Conservation (phyloP, 768 basidiomycete genomes). For the Boletus sp. region DNA sequence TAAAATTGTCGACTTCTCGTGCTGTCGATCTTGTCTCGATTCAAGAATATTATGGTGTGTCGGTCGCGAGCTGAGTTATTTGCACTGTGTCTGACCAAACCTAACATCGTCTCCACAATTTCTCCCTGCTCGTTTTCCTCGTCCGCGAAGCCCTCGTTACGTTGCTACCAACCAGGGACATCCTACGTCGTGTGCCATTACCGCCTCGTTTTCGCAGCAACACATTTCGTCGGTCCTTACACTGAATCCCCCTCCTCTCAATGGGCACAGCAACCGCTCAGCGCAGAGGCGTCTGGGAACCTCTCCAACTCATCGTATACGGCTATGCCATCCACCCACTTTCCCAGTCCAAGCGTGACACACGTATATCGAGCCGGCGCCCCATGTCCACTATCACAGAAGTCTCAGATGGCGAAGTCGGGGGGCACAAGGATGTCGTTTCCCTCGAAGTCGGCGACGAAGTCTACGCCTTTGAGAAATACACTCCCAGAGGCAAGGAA, state of each 20-base stretch:
- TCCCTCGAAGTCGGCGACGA: conserved; percentile 94
- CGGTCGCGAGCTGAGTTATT: not conserved
- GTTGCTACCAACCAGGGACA: not conserved
- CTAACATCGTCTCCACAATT: not conserved
- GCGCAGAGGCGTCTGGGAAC: conserved; percentile 55
- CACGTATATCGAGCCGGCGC: conserved; percentile 49
- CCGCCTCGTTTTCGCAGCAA: not conserved
- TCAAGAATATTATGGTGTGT: not conserved
- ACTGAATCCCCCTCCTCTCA: not conserved
- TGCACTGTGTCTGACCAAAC: no score
- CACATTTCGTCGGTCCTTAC: not conserved
- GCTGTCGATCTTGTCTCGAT: not conserved
- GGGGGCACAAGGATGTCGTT: conserved; percentile 70
- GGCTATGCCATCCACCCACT: conserved; percentile 89
- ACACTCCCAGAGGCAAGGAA: conserved; percentile 68
- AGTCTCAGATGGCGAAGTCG: conserved; percentile 55
- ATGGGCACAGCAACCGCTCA: conserved; percentile 25
- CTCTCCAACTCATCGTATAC: conserved; percentile 74
- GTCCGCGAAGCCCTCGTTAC: not conserved
- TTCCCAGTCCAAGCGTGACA: conserved; percentile 70
- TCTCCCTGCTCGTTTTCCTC: not conserved
- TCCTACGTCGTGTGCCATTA: not conserved
- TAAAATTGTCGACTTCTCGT: not conserved
- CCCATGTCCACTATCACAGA: conserved; percentile 44
- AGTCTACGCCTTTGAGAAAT: conserved; percentile 95